Conservation (phyloP, 345 rosid genomes). For the Erysimum cheiranthoides region DNA sequence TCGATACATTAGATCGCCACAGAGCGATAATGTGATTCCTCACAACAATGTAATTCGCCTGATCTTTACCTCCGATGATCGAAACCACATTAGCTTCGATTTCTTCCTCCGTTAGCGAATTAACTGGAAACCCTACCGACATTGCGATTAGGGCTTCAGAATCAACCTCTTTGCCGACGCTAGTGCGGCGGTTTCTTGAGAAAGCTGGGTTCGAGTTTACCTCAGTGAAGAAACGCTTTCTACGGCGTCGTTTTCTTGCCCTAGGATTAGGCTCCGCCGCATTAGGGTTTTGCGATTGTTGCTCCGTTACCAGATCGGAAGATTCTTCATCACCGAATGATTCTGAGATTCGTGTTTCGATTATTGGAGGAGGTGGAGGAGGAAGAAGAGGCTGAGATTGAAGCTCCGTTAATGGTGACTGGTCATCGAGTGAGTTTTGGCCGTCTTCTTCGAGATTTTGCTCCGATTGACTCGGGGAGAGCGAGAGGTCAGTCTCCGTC, state of each 20-base stretch:
- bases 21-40: conserved; percentile 82
- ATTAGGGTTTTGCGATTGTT: conserved; percentile 53
- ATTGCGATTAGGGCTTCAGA: conserved; percentile 80
- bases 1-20: conserved; percentile 86
- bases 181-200: conserved; percentile 61
- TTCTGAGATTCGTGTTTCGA: conserved; percentile 62
- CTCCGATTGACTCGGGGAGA: conserved; percentile 51
- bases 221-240: conserved; percentile 93
- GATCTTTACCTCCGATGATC: conserved; percentile 75
- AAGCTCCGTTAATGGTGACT: conserved; percentile 43
- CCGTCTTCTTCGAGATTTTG: conserved; percentile 50
- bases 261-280: conserved; percentile 61
- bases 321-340: conserved; percentile 75
- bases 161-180: conserved; percentile 72
- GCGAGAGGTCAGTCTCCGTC: conserved; percentile 56
- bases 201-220: conserved; percentile 70
- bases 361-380: conserved; percentile 32
- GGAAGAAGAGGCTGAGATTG: conserved; percentile 36
- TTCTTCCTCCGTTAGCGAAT: conserved; percentile 93
- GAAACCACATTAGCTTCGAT: conserved; percentile 88
- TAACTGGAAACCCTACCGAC: conserved; percentile 91
- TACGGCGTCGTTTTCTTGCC: conserved; percentile 70
- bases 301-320: conserved; percentile 65
- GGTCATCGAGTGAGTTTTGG: conserved; percentile 50
- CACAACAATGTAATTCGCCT: conserved; percentile 75